Evolutionary conservation across 108 stramenopile species (phyloP), one percentile per base, ranked within the genome.

Genomic region (Nitzschia sp.): DNA sequence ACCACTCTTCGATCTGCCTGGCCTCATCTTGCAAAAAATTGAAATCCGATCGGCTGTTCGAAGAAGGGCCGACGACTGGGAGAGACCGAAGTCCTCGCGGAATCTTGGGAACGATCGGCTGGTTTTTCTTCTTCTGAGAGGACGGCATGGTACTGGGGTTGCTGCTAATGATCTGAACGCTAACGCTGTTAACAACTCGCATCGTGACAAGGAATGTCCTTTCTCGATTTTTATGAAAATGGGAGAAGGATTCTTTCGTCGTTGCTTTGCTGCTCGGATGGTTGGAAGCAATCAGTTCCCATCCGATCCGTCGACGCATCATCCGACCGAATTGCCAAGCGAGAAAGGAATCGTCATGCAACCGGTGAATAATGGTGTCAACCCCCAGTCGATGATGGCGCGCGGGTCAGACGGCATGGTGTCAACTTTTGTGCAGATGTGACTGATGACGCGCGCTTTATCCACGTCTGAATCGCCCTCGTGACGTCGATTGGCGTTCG

Each of bases 1-100:
- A 94, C 90, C 93, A 91, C 49, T 80, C 68, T 53, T 94, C 86
- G 65, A 94, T 94, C 24, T 72, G 54, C 11, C 80, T 60, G 54
- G 81, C 82, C 28, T 94, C 93, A 25, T 66, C 51, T 58, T 80
- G 68, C 59, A 91, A 78, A 27, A 25, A 66, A 3, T 68, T 65
- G 28, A 68, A 70, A 56, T 89, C 86, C 3, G 73, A 54, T 42
- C 61, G n/a, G 18, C 48, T 31, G 15, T 54, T 17, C 27, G 35
- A 30, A 3, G 54, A 27, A 21, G 33, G 55, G 3, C 51, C 38
- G 15, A 47, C 46, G 32, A 54, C 48, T 45, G 66, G 55, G n/a
- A 83, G 61, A 19, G 27, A 24, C 15, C 82, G 74, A 63, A 78
- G 75, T 6, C 77, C 78, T 30, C 77, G 70, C 21, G 74, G 72